Evolutionary conservation across 2,329 filamentous ascomycete species (phyloP), one percentile per base, ranked within the genome.

Genomic region (Leptosphaerulina australis): DNA sequence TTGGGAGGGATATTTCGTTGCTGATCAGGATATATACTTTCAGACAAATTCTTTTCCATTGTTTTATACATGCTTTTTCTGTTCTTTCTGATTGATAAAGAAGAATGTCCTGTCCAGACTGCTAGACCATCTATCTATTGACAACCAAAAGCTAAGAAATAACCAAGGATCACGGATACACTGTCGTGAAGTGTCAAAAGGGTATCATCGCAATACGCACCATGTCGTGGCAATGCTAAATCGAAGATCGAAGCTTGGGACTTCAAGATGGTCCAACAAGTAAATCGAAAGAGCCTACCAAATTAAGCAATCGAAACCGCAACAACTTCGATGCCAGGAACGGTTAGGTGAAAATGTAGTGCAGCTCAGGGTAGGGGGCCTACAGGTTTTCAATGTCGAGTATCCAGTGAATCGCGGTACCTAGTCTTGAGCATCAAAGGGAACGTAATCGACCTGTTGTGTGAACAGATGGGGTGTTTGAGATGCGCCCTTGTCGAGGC

Each of bases 361-460:
- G 33, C 43, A 43, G 38, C 38, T 40, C 51, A 36, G 45, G 50
- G 34, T 21, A 55, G 40, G 36, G 38, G n/a, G 63, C 50, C 44
- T 48, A 44, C 50, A 48, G 12, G 25, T 20, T 3, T 41, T 51
- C 7, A 35, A 26, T 20, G 37, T 36, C 48, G 36, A 37, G 30
- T 25, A 29, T 30, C 21, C 39, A 4, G 24, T 24, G 22, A 15
- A 12, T 2, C 35, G 35, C 6, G 22, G 25, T 35, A 33, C 45
- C 33, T 46, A 65, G 25, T 59, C 55, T 17, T 60, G 54, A 21
- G 31, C 52, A 35, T 59, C 59, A 30, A 69, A 58, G 5, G 65
- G 57, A 37, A 71, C 62, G 28, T 59, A 71, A 31, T 71, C 68
- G 36, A 58, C 58, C 48, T 71, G 68, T 26, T 68, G 58, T 18